Evolutionary conservation across 2,329 filamentous ascomycete species (phyloP), one percentile per base, ranked within the genome.

Genomic region (Aspergillus aculeatus): DNA sequence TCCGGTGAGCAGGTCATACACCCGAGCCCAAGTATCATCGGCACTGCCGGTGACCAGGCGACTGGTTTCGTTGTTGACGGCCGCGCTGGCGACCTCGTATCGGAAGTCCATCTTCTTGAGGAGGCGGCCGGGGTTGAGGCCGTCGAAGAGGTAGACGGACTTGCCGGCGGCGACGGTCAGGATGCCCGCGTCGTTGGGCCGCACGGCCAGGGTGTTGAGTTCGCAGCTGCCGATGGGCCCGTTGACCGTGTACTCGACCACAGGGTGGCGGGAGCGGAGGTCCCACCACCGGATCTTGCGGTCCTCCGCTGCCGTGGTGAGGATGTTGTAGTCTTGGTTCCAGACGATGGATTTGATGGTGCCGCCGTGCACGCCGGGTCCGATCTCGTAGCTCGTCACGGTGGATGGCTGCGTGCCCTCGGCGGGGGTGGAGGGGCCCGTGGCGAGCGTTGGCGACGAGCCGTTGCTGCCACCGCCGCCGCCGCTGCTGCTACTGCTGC

Each of bases 281-380:
- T 99, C 92, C 81, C 95, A 96, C 95, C 95, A 99, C 59, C 95
- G 88, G 26, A 99, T 84, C 50, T 89, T 92, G 73, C 95, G 96
- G 73, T 97, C 94, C 64, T 91, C 89, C 0, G 92, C 90, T 2
- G 94, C 93, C 0, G 95, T 99, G 54, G 96, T 90, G 59, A 99
- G 82, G 64, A 94, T 87, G 69, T 95, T 96, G 54, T 90, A 89
- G 70, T 96, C 90, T 60, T 87, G 86, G 55, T 92, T 91, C 95
- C 95, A 99, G 62, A 96, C 90, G 62, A 99, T 96, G 59, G 92
- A 93, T 77, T 97, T 98, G 83, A 99, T 98, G 32, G 90, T 91
- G 50, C 90, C 90, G 16, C 85, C 88, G 74, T 99, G 95, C 12
- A 90, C 84, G 38, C 91, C 91, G 6, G 89, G 84, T 21, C 92